phyloP scores from a whole-genome alignment of 192 early-diverging fungal species.

The Linnemannia hyalina region DNA sequence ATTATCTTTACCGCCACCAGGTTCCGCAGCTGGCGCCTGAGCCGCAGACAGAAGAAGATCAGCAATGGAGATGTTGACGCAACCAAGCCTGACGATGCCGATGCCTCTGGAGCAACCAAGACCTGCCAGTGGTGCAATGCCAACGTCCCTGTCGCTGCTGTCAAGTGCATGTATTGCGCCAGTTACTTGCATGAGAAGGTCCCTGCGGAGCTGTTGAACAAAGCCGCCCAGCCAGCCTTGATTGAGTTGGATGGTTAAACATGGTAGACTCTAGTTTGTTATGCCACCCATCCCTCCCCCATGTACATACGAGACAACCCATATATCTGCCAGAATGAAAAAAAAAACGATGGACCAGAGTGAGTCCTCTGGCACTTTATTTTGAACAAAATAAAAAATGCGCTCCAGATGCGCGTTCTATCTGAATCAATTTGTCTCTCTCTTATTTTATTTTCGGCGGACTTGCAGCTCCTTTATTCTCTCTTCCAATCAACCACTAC shows the following conservation, averaged over 20 bases:
- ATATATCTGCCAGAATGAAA: neutral
- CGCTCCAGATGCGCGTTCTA: too few relatives aligned
- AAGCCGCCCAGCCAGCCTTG: constrained; percentile 37
- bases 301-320: neutral
- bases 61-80: constrained; percentile 23
- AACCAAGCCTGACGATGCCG: constrained; percentile 48
- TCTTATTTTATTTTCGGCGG: neutral
- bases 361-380: neutral
- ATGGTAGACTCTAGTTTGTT: neutral
- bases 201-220: constrained; percentile 37
- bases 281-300: neutral
- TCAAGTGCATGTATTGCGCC: constrained; percentile 61
- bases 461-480: neutral
- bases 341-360: constrained; percentile 1
- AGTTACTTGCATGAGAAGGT: constrained; percentile 60
- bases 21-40: constrained; percentile 19
- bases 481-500: neutral
- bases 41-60: constrained; percentile 7
- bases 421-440: too few relatives aligned
- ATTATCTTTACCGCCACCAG: constrained; percentile 27
- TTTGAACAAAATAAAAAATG: neutral
- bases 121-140: constrained; percentile 59
- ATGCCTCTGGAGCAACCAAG: constrained; percentile 28
- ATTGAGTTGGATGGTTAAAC: constrained; percentile 50
- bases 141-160: constrained; percentile 49